phyloP scores from a whole-genome alignment of 306 rosid species.

The Pterocarpus santalinus region DNA sequence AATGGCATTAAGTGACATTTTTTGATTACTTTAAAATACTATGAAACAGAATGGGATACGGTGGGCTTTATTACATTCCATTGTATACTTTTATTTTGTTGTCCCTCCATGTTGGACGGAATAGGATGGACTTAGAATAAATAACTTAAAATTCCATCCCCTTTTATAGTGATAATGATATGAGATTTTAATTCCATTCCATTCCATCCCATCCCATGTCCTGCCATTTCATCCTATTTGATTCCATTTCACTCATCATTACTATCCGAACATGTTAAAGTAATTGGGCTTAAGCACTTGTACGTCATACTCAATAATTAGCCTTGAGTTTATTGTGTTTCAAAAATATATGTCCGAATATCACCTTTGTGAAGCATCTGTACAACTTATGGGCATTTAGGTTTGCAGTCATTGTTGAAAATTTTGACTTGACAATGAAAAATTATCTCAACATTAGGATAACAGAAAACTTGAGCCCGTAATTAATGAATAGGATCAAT shows the following conservation, averaged over 20 bases:
- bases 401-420: not conserved
- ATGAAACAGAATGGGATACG: not conserved
- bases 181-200: not conserved
- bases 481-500: slow-evolving; percentile 3
- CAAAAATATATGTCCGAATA: too few species aligned
- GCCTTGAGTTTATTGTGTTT: not conserved
- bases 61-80: not conserved
- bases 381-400: not conserved
- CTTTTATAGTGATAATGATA: not conserved
- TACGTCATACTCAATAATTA: not conserved
- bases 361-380: not conserved
- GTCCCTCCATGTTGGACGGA: not conserved
- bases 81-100: not conserved
- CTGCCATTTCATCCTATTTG: not conserved
- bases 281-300: not conserved
- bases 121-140: not conserved
- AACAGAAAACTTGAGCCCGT: not conserved
- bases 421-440: not conserved
- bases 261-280: not conserved
- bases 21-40: too few species aligned
- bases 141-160: not conserved
- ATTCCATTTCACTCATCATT: not conserved
- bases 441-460: not conserved
- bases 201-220: not conserved
- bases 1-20: not conserved